phyloP scores from a whole-genome alignment of 441 rosid species.

The Flueggea neowawraea region DNA sequence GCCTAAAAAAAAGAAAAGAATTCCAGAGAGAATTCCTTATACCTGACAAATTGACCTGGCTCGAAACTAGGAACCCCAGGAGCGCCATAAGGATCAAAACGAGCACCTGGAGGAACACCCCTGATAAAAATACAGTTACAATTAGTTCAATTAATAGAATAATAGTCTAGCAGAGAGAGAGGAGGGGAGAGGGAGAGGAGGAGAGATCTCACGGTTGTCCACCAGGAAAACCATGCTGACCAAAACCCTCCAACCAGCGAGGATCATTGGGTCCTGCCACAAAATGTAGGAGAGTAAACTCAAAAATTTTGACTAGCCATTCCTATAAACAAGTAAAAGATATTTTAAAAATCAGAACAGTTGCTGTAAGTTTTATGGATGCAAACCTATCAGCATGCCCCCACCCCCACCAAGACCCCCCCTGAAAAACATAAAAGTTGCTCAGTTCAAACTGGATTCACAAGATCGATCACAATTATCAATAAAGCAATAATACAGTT shows the following conservation, averaged over 20 bases:
- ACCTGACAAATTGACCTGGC: conserved; percentile 71
- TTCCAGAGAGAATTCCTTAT: neutral
- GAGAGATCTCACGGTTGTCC: conserved; percentile 50
- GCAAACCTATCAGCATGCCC: conserved; percentile 77
- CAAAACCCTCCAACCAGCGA: conserved; percentile 38
- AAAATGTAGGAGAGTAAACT: neutral
- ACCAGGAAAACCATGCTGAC: conserved; percentile 17
- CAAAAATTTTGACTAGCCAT: too few species aligned
- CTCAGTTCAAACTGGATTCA: too few species aligned
- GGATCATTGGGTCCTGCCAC: conserved; percentile 78
- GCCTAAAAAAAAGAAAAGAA: too few species aligned
- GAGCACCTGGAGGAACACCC: conserved; percentile 92
- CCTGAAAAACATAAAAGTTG: conserved; percentile 28
- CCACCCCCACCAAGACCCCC: conserved; percentile 52
- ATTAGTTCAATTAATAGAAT: neutral
- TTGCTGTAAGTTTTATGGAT: neutral
- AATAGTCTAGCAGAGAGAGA: conserved; percentile 31
- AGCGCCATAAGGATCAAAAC: conserved; percentile 90
- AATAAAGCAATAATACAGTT: neutral
- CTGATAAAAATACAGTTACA: conserved; percentile 31
- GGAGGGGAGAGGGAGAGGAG: neutral
- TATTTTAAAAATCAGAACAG: neutral
- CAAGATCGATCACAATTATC: too few species aligned
- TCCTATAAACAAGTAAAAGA: too few species aligned
- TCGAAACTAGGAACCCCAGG: conserved; percentile 82